Evolutionary conservation across 257 asterid genomes (phyloP).

Genomic region (Solanum phureja): DNA sequence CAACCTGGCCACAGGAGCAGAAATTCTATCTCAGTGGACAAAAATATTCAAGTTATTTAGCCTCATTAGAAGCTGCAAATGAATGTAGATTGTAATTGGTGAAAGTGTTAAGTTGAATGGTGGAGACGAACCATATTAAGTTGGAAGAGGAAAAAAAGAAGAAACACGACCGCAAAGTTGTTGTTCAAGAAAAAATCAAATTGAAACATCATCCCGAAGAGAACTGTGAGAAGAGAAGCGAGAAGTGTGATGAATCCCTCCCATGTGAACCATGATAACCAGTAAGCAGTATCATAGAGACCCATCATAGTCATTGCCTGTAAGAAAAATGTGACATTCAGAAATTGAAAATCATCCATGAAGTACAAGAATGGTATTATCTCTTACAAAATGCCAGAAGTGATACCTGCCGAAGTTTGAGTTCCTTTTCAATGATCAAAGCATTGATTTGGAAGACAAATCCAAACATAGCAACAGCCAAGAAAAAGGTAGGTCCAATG

Average conservation of each 20-base stretch:
- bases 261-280: conserved; percentile 95
- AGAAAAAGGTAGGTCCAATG: conserved; percentile 82
- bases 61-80: neutral
- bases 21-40: neutral
- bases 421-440: conserved; percentile 79
- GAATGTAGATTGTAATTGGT: neutral
- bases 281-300: conserved; percentile 86
- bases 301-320: conserved; percentile 98
- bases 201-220: conserved; percentile 93
- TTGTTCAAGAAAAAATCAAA: conserved; percentile 79
- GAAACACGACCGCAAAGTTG: conserved; percentile 59
- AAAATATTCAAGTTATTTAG: neutral
- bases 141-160: conserved; percentile 78
- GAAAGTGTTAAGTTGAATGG: neutral
- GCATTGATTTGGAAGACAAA: conserved; percentile 82
- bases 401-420: conserved; percentile 84
- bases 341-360: neutral
- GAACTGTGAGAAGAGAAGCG: conserved; percentile 66
- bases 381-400: conserved; percentile 8
- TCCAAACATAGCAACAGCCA: conserved; percentile 89
- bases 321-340: conserved; percentile 4
- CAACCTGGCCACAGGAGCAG: conserved; percentile 37
- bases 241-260: conserved; percentile 59
- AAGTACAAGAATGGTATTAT: neutral
- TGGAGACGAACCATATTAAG: conserved; percentile 62